Evolutionary conservation across 106 monocot genomes (phyloP).

Genomic region (Dendrobium nobile): DNA sequence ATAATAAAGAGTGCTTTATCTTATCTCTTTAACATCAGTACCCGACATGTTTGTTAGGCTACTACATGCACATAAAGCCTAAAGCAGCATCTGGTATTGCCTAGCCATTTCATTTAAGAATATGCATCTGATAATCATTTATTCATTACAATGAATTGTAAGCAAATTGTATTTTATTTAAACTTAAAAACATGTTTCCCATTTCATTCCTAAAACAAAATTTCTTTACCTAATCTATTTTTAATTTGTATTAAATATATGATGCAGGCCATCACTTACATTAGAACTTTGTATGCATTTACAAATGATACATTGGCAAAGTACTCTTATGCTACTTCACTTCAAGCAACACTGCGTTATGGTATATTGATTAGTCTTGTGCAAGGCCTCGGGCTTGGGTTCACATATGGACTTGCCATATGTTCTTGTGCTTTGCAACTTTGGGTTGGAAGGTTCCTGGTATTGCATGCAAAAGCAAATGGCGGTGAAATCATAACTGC

Average conservation of each 20-base stretch:
- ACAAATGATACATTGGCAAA: conserved; percentile 98
- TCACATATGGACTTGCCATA: conserved; percentile 99
- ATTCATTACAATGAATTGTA: neutral
- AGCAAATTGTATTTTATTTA: neutral
- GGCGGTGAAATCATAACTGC: conserved; percentile 92
- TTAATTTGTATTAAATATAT: neutral
- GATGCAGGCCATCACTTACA: conserved; percentile 81
- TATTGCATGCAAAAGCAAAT: conserved; percentile 68
- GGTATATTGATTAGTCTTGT: conserved; percentile 98
- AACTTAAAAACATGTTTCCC: neutral
- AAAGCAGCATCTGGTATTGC: neutral
- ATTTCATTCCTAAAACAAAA: neutral
- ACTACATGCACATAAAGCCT: neutral
- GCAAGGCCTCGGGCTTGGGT: conserved; percentile 98
- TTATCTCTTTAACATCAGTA: neutral
- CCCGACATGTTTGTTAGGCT: neutral
- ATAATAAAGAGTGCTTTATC: neutral
- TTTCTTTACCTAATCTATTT: neutral
- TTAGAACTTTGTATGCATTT: conserved; percentile 91
- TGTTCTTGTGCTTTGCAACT: conserved; percentile 98
- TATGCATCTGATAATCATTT: neutral
- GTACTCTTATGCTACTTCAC: conserved; percentile 98
- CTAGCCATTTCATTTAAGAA: neutral
- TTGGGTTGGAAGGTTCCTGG: conserved; percentile 86
- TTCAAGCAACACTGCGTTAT: conserved; percentile 95